Conservation (phyloP, 495 filamentous ascomycete genomes). For the Astrocystis sublimbata region DNA sequence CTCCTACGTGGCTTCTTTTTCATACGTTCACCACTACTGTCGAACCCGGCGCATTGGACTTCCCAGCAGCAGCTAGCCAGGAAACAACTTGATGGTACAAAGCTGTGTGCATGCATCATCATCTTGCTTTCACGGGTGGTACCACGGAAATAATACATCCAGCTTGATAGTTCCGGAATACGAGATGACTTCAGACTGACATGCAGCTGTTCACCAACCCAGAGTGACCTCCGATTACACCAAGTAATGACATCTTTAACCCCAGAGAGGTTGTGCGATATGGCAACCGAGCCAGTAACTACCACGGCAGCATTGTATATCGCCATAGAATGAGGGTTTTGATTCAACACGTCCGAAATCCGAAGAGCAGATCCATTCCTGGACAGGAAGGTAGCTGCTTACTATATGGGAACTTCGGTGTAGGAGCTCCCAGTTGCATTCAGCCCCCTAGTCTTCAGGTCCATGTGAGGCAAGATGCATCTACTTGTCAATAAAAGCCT, state of each 20-base stretch:
- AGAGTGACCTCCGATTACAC: too few relatives aligned
- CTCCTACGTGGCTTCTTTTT: too few relatives aligned
- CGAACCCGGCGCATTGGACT: too few relatives aligned
- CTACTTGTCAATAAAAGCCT: background rate
- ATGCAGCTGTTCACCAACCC: too few relatives aligned
- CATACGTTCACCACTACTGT: too few relatives aligned
- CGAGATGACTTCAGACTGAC: background rate
- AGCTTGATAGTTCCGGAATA: background rate
- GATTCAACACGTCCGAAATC: background rate
- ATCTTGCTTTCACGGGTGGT: background rate
- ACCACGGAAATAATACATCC: background rate
- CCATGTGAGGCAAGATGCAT: background rate
- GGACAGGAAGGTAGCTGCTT: constrained; percentile 7
- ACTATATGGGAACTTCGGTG: too few relatives aligned
- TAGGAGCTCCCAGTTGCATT: background rate
- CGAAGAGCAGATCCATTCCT: background rate
- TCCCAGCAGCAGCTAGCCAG: too few relatives aligned
- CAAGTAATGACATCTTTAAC: too few relatives aligned
- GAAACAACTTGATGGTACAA: too few relatives aligned
- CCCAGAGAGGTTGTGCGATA: too few relatives aligned
- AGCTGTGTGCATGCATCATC: background rate
- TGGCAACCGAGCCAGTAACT: too few relatives aligned
- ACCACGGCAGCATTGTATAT: background rate
- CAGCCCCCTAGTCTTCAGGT: background rate
- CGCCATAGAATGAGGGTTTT: background rate